Percentiles rank a stretch among this genome's conserved stretches.
Conservation (phyloP, 208 protist genomes). For the Trichomonas vaginalis region DNA sequence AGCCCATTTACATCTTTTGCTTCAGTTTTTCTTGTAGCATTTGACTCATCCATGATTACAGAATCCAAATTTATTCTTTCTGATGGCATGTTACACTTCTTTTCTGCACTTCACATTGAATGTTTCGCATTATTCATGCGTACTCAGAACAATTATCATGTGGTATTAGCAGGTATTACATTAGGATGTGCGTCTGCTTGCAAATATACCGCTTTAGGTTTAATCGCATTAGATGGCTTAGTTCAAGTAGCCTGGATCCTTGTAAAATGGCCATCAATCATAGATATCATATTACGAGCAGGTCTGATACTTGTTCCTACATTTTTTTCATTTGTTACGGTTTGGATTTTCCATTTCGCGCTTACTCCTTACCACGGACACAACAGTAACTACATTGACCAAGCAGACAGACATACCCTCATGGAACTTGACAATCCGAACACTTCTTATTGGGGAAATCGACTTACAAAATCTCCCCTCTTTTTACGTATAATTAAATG, state of each 20-base stretch:
- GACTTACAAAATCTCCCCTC: not conserved
- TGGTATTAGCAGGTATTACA: not conserved
- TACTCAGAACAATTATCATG: too few species aligned
- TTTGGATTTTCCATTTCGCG: not conserved
- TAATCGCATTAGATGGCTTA: not conserved
- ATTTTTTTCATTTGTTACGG: not conserved
- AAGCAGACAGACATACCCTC: not conserved
- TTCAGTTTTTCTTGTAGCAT: not conserved
- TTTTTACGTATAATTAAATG: not conserved
- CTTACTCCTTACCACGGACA: not conserved
- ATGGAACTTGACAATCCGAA: not conserved
- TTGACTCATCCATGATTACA: not conserved
- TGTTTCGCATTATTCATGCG: not conserved
- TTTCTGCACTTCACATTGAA: not conserved
- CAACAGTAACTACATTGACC: not conserved
- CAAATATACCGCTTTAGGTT: not conserved
- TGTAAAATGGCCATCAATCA: not conserved
- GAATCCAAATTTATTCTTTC: not conserved
- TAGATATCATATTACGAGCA: not conserved
- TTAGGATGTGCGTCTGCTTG: not conserved
- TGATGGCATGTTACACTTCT: not conserved
- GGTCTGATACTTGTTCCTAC: not conserved
- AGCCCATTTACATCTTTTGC: not conserved
- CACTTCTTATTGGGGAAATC: conserved; percentile 9
- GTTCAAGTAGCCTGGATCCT: not conserved